Conservation (phyloP, 2,329 filamentous ascomycete species). For the Clonostachys rhizophaga region DNA sequence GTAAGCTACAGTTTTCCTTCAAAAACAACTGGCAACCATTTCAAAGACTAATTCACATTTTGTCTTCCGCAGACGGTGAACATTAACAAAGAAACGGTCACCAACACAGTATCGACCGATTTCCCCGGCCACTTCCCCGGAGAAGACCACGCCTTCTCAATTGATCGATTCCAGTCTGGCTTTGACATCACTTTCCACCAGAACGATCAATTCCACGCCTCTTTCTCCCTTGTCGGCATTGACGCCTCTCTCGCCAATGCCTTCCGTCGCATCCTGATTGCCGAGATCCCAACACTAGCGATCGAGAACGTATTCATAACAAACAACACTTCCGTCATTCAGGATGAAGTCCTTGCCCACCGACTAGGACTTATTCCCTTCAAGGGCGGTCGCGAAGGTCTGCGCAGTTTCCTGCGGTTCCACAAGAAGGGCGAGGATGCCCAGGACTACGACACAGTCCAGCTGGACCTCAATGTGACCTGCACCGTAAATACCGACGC, state of each 20-base stretch:
- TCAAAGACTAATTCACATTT: neutral
- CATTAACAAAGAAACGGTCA: conserved; percentile 86
- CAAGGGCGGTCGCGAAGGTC: conserved; percentile 69
- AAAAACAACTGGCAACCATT: neutral
- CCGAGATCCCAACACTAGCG: conserved; percentile 90
- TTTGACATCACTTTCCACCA: conserved; percentile 80
- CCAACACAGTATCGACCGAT: conserved; percentile 83
- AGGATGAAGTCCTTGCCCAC: conserved; percentile 93
- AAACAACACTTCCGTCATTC: conserved; percentile 97
- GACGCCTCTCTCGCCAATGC: conserved; percentile 95
- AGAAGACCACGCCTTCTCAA: conserved; percentile 78
- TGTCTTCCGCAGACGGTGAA: conserved; percentile 62
- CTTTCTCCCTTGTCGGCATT: conserved; percentile 87
- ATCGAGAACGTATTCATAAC: conserved; percentile 91
- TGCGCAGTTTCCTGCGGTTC: conserved; percentile 77
- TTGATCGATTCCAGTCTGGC: conserved; percentile 65
- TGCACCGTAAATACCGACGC: conserved; percentile 78
- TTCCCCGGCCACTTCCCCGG: conserved; percentile 88
- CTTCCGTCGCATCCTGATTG: conserved; percentile 91
- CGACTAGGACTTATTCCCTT: conserved; percentile 88
- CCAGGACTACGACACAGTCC: conserved; percentile 83
- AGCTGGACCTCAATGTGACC: conserved; percentile 69
- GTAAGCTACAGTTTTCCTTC: conserved; percentile 27
- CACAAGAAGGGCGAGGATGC: conserved; percentile 67
- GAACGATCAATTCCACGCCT: conserved; percentile 70